phyloP scores from a whole-genome alignment of 495 filamentous ascomycete species.

The Annulohypoxylon moriforme region DNA sequence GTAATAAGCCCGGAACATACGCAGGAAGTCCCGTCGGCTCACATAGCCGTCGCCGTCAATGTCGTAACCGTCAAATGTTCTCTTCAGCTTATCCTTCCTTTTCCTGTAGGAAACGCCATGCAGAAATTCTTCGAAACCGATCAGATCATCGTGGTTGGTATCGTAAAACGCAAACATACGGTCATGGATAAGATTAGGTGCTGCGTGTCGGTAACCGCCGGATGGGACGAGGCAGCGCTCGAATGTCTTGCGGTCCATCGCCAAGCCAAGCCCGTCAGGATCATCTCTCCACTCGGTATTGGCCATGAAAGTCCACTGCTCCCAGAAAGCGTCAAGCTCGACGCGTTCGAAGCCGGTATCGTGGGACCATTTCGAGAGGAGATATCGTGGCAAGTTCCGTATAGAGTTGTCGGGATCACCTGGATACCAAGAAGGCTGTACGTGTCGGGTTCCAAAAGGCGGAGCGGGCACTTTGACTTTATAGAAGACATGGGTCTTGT shows the following conservation, averaged over 20 bases:
- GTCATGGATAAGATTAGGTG: slow-evolving; percentile 92
- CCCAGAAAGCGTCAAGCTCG: slow-evolving; percentile 92
- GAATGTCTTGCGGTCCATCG: slow-evolving; percentile 91
- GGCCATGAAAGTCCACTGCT: slow-evolving; percentile 94
- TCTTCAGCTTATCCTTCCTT: slow-evolving; percentile 75
- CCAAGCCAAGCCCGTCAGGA: slow-evolving; percentile 77
- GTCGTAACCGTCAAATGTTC: slow-evolving; percentile 91
- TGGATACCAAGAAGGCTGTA: slow-evolving; percentile 87
- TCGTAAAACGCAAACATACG: slow-evolving; percentile 98
- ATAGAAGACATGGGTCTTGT: slow-evolving; percentile 95
- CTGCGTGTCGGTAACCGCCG: slow-evolving; percentile 75
- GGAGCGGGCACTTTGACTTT: slow-evolving; percentile 71
- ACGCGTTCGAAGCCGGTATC: slow-evolving; percentile 82
- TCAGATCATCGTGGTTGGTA: slow-evolving; percentile 84
- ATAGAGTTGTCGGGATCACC: slow-evolving; percentile 77
- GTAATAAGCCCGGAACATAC: slow-evolving; percentile 92
- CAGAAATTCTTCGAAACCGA: slow-evolving; percentile 94
- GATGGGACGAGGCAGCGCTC: slow-evolving; percentile 89
- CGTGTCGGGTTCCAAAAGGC: slow-evolving; percentile 64
- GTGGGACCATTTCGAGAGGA: slow-evolving; percentile 72
- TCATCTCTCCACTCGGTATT: slow-evolving; percentile 87
- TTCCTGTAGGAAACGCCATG: slow-evolving; percentile 84
- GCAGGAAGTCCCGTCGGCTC: slow-evolving; percentile 87
- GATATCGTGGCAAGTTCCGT: slow-evolving; percentile 69
- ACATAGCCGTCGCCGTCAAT: slow-evolving; percentile 90